A percentile compares a stretch with the other conserved stretches of the same genome.
Evolutionary conservation across 768 basidiomycete genomes (phyloP).

Genomic region (Kwoniella heveanensis): DNA sequence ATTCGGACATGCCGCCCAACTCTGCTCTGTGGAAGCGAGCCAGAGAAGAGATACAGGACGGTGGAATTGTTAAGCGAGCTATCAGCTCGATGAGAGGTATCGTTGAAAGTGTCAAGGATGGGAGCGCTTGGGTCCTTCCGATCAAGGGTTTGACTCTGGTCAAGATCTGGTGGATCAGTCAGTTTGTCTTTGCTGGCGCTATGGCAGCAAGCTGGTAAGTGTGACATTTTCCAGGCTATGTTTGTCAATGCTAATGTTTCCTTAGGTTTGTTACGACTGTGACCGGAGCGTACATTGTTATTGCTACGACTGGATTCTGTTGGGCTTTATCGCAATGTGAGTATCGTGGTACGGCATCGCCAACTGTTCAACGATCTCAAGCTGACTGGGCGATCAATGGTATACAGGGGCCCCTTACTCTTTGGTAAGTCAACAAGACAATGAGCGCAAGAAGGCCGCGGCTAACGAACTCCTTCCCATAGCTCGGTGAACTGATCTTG

Average conservation of each 20-base stretch:
- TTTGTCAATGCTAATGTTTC: constrained; percentile 14
- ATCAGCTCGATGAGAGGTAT: constrained; percentile 7
- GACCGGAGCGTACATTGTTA: constrained; percentile 69
- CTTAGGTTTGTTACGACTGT: constrained; percentile 72
- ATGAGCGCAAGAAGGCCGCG: too few species aligned
- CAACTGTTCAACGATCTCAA: not conserved
- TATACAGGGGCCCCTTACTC: constrained; percentile 75
- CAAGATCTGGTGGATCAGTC: constrained; percentile 73
- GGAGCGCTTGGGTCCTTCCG: constrained; percentile 41
- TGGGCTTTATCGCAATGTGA: constrained; percentile 85
- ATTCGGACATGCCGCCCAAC: not conserved
- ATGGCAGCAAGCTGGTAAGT: constrained; percentile 83
- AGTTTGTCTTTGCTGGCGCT: constrained; percentile 70
- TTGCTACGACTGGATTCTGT: constrained; percentile 81
- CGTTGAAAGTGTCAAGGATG: constrained; percentile 16
- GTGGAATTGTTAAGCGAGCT: constrained; percentile 16
- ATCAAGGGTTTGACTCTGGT: constrained; percentile 53
- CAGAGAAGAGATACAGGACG: constrained; percentile 23
- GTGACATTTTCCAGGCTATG: constrained; percentile 34
- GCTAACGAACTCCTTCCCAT: too few species aligned
- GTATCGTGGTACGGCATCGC: constrained; percentile 13
- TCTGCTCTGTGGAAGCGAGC: constrained; percentile 31
- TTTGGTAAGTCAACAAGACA: constrained; percentile 63
- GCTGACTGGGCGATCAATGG: constrained; percentile 5
- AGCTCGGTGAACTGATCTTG: constrained; percentile 85